Evolutionary conservation across 2,329 filamentous ascomycete species (phyloP), one percentile per base, ranked within the genome.

Genomic region (Botrytis byssoidea): DNA sequence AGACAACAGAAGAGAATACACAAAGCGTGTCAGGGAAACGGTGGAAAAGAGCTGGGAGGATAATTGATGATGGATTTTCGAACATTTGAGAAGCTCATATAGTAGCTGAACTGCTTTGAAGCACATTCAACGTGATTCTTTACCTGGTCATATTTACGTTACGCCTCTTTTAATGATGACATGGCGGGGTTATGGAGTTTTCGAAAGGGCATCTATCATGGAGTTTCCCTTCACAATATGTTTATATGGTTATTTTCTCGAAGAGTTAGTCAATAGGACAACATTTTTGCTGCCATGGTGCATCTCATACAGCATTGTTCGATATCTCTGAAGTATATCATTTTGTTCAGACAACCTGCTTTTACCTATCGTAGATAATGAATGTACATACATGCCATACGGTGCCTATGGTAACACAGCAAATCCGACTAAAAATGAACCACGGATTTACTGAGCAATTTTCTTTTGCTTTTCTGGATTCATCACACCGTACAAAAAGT

Each of bases 21-120:
- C 92, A 40, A 99, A 99, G 86, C 88, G 95, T 29, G 96, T 99
- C 61, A 88, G 94, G 66, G 96, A 98, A 85, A 98, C 95, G 0
- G 96, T 99, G 25, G 96, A 99, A 87, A 98, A 98, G 89, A 98
- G 95, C 85, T 99, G 96, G 96, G 96, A 98, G 77, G 95, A 98
- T 80, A 97, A 71, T 29, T 71, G 59, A 65, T 16, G 55, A 32
- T 35, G 82, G 80, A 59, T 22, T 40, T n/a, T 9, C 20, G 35
- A 64, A 71, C 42, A 42, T 66, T n/a, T 16, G 51, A 55, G 35
- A 59, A 66, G 42, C 57, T 42, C 32, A 44, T 40, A 55, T 64
- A 57, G 25, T 65, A 18, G 44, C n/a, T 55, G 59, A 44, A 55
- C 63, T n/a, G 51, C 32, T 40, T 67, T 67, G 65, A 37, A 51